Evolutionary conservation across 2,329 filamentous ascomycete species (phyloP), one percentile per base, ranked within the genome.

Genomic region (Microcyclospora tardicrescens): DNA sequence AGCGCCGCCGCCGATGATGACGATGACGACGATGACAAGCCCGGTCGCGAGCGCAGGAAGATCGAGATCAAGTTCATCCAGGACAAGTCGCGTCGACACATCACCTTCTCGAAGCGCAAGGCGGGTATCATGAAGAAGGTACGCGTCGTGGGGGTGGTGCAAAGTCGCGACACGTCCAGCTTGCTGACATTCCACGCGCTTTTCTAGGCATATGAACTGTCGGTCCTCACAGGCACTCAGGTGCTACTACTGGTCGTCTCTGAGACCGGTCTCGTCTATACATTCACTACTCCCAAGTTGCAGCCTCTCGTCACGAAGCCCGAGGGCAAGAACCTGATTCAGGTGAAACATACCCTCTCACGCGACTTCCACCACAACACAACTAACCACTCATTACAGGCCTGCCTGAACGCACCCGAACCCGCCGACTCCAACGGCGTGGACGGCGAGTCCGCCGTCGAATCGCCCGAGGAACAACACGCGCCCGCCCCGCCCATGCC

Each of bases 81-180:
- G 66, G 91, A 98, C 69, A 98, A 98, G 73, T 96, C 89, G 68
- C 86, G 91, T 68, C 83, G 91, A 47, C 91, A 98, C 71, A 98
- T 96, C 62, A 96, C 91, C 57, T 96, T 98, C 65, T 96, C 89
- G 54, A 98, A 98, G 79, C 85, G 91, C 64, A 98, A 98, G 73
- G 91, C 91, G 40, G 91, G 91, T 55, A 96, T 98, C 66, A 96
- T 98, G 91, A 96, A 98, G 75, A 96, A 96, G 86, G 91, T 95
- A 62, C 41, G 50, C 44, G 12, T 32, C 5, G 12, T 32, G 12
- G 19, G 19, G 19, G 19, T 24, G 19, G 19, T 4, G 8, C 19
- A 8, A 24, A 4, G 8, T 24, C 19, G 19, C 19, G 19, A 24
- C 19, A 24, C 19, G 19, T 24, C 19, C 19, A 10, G 32, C 16